Evolutionary conservation across 805 yeast genomes (phyloP).

Genomic region (Hanseniaspora vineae): DNA sequence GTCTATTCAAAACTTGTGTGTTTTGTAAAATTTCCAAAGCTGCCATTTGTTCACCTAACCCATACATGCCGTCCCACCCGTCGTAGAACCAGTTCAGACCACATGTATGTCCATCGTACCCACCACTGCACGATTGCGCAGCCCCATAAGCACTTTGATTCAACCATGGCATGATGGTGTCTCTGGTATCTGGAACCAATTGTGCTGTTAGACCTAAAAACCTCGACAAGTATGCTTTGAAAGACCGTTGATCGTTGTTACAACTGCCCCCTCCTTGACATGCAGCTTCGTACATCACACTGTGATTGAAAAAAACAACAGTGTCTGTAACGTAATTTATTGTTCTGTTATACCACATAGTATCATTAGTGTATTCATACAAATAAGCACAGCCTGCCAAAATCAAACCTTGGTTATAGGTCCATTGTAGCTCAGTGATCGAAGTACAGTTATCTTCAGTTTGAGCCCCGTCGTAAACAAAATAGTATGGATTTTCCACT

Average conservation of each 20-base stretch:
- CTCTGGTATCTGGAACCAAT: conserved; percentile 37
- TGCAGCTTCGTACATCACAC: conserved; percentile 47
- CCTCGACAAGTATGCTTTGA: conserved; percentile 57
- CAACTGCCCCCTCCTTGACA: conserved; percentile 44
- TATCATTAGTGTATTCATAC: conserved; percentile 45
- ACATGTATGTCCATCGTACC: conserved; percentile 63
- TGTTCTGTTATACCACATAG: conserved; percentile 38
- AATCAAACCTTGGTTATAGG: conserved; percentile 57
- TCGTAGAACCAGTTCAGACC: conserved; percentile 51
- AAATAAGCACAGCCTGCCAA: conserved; percentile 59
- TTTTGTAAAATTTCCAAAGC: conserved; percentile 54
- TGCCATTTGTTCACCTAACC: conserved; percentile 69
- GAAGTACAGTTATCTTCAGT: conserved; percentile 21
- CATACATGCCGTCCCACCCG: conserved; percentile 53
- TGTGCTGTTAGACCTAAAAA: conserved; percentile 45
- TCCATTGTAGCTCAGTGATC: conserved; percentile 44
- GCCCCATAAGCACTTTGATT: conserved; percentile 50
- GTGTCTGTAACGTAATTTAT: conserved; percentile 33
- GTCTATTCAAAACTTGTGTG: conserved; percentile 30
- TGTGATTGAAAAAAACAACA: conserved; percentile 34
- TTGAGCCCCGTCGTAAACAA: conserved; percentile 66
- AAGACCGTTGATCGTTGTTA: conserved; percentile 66
- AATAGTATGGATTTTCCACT: conserved; percentile 37
- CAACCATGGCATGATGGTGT: conserved; percentile 29
- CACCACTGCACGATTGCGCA: conserved; percentile 61